These are phyloP conservation scores for Gomphus bonarii DNA, from an alignment of 1,284 basidiomycete species.

Conservation along the genomic window DNA sequence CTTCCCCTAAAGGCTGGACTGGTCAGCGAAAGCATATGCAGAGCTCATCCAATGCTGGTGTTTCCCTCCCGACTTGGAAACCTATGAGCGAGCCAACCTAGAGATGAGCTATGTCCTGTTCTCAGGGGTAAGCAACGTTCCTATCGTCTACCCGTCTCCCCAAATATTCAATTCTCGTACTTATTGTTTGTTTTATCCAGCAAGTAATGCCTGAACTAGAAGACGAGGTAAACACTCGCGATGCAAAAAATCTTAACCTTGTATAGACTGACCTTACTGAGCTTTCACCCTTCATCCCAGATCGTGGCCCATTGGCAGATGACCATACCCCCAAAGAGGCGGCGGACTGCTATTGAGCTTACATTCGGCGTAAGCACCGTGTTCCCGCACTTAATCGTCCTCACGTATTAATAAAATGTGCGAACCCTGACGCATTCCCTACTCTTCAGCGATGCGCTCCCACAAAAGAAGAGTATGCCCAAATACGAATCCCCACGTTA, in stretches of 20 bases:
- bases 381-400: background rate
- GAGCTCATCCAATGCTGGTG: conserved; percentile 56
- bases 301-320: background rate
- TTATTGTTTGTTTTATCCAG: background rate
- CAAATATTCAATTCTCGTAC: background rate
- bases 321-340: background rate
- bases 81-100: conserved; percentile 52
- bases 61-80: conserved; percentile 53
- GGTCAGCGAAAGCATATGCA: conserved; percentile 47
- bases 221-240: background rate
- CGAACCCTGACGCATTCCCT: too few species aligned
- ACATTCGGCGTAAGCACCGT: conserved; percentile 1
- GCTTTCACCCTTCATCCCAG: background rate
- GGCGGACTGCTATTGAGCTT: background rate
- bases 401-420: background rate
- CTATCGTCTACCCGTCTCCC: background rate
- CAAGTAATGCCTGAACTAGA: background rate
- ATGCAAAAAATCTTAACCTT: too few species aligned
- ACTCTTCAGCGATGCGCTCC: background rate
- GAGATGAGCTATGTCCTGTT: conserved; percentile 33
- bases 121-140: background rate
- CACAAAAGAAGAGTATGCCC: conserved; percentile 3
- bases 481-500: background rate
- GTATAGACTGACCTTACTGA: too few species aligned
- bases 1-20: conserved; percentile 38